These are phyloP conservation scores for Entomortierella parvispora DNA, from an alignment of 192 early-diverging fungal genomes.

Conservation along the genomic window DNA sequence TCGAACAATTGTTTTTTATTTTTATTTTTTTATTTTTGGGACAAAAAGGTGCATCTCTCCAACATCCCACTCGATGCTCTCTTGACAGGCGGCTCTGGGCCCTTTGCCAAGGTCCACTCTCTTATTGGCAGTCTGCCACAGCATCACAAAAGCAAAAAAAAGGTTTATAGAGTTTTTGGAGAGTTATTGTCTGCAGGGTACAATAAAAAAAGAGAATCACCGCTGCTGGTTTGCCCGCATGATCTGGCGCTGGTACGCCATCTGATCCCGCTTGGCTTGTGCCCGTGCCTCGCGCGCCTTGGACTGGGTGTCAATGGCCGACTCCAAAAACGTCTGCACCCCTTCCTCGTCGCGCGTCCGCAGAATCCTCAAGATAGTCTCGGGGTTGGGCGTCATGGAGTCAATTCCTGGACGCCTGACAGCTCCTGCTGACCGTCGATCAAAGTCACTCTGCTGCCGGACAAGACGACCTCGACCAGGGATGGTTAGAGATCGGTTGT, in stretches of 20 bases:
- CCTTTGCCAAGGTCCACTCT: no score
- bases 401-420: conserved; percentile 16
- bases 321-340: conserved; percentile 53
- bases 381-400: conserved; percentile 53
- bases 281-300: conserved; percentile 38
- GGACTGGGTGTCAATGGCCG: conserved; percentile 40
- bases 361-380: conserved; percentile 60
- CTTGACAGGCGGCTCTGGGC: no score
- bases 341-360: conserved; percentile 57
- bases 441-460: conserved; percentile 49
- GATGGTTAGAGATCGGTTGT: conserved; percentile 54
- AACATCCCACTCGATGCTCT: no score
- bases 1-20: no score
- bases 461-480: conserved; percentile 32
- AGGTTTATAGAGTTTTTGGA: no score
- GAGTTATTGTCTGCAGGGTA: no score
- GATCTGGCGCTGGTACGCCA: conserved; percentile 30
- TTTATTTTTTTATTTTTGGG: no score
- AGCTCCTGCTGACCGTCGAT: conserved; percentile 20
- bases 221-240: conserved; percentile 13
- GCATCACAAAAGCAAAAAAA: no score
- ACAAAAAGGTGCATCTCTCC: no score
- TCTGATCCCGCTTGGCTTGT: conserved; percentile 37
- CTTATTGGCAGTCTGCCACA: no score
- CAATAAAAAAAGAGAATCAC: background rate